Base-by-base conservation (phyloP, 169 alveolate genomes). In the Plasmodium ovale region DNA sequence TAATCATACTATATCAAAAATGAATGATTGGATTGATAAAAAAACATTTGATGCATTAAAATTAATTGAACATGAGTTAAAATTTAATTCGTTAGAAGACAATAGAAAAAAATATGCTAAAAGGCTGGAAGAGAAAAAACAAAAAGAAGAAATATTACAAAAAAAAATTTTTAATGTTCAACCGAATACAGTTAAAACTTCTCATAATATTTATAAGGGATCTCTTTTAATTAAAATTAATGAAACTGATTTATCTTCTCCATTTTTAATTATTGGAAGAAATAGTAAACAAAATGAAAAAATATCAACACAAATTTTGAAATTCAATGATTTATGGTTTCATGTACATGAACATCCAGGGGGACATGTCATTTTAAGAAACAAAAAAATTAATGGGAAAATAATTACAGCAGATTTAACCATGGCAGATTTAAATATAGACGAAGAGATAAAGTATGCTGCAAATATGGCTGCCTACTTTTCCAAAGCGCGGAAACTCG, bases 311-410 rank as follows among this genome's bases (percentile, higher is more conserved):
- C 95, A 93, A 37, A 54, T 93, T 64, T 23, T 92, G 59, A 87
- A 53, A 27, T 69, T 85, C 9, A 94, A 93, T 29, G 96, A 93
- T 85, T 42, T 93, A 37, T 93, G 96, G 96, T 79, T 93, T 68
- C 96, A 93, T 71, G 91, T 92, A 7, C 92, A 89, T 72, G 95
- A 93, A 35, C 92, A 93, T 44, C 96, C 96, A 33, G 96, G 96
- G 12, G 89, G 94, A 0, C 96, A 93, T 35, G 94, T 93, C 37
- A 79, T 93, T 19, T 88, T 93, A n/a, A 44, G 96, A 29, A 67
- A 90, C 25, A 74, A 79, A 54, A 74, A 59, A 56, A 88, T 87
- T 60, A 89, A 90, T 49, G 72, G 71, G 16, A 68, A 68, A 35
- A 67, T 82, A n/a, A 82, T 82, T 58, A 82, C 85, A 12, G 62